These are phyloP conservation scores for Penicillium coffeae DNA, from an alignment of 495 filamentous ascomycete species.

Conservation along the genomic window DNA sequence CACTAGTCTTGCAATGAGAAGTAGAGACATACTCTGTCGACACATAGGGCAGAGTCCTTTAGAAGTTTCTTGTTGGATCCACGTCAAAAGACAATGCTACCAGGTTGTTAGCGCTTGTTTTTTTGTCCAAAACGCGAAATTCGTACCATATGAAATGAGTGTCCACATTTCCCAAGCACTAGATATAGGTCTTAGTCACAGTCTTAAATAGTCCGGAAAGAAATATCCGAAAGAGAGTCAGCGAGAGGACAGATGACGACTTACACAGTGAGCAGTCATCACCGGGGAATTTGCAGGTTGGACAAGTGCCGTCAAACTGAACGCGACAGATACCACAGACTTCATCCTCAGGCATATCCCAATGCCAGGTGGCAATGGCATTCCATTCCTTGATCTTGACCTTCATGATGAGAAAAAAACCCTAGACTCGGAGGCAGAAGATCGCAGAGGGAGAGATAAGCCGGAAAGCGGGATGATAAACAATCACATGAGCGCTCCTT, in stretches of 20 bases:
- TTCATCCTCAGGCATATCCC: slow-evolving; percentile 97
- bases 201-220: background rate
- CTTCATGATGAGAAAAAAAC: slow-evolving; percentile 62
- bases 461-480: background rate
- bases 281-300: slow-evolving; percentile 95
- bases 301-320: slow-evolving; percentile 95
- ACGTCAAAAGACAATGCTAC: slow-evolving; percentile 92
- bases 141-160: slow-evolving; percentile 94
- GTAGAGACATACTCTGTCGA: slow-evolving; percentile 69
- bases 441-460: background rate
- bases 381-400: slow-evolving; percentile 91
- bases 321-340: slow-evolving; percentile 98
- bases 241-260: slow-evolving; percentile 22
- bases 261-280: slow-evolving; percentile 90
- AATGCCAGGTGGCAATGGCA: slow-evolving; percentile 91
- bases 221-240: background rate
- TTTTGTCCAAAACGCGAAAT: background rate
- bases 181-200: slow-evolving; percentile 1
- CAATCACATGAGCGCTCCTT: slow-evolving; percentile 35
- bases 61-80: slow-evolving; percentile 91
- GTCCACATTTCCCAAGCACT: slow-evolving; percentile 95
- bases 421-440: background rate
- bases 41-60: slow-evolving; percentile 98
- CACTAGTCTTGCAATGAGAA: background rate
- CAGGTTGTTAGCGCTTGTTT: slow-evolving; percentile 3